Conservation (phyloP, 352 stramenopile species). For the Chrysophaeum taylorii region DNA sequence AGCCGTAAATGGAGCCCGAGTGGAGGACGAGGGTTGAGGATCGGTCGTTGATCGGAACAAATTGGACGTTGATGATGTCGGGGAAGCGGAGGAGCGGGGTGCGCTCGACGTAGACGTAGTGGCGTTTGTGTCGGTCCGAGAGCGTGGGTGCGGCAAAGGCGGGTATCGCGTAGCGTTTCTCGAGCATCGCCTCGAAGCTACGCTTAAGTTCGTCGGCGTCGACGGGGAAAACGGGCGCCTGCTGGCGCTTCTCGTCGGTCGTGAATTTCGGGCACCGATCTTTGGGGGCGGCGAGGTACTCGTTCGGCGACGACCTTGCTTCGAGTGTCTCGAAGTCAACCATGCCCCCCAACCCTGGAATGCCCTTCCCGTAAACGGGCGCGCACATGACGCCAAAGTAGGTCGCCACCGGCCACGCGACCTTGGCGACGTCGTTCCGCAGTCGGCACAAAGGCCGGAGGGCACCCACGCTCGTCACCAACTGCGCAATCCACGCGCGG, state of each 20-base stretch:
- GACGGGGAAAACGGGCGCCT: background rate
- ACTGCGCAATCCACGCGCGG: background rate
- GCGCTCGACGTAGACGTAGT: slow-evolving; percentile 5
- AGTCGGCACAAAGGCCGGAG: background rate
- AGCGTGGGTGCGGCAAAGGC: background rate
- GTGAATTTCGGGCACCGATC: background rate
- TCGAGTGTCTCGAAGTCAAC: background rate
- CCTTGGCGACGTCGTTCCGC: no score
- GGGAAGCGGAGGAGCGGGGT: slow-evolving; percentile 11
- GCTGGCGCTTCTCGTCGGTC: background rate
- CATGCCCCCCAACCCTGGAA: background rate
- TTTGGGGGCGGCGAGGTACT: background rate
- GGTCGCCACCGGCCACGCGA: background rate
- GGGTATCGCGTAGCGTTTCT: background rate
- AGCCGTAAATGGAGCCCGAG: background rate
- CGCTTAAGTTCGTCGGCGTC: background rate
- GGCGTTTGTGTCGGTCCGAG: background rate
- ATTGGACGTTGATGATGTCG: slow-evolving; percentile 9
- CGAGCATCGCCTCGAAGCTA: background rate
- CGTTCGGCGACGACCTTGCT: background rate
- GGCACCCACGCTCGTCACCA: background rate
- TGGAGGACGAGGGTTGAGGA: background rate
- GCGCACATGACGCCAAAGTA: slow-evolving; percentile 4
- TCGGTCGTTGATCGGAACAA: background rate
- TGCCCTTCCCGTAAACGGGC: background rate